These are phyloP conservation scores for Botrytis fragariae DNA, from an alignment of 2,329 filamentous ascomycete genomes.

Conservation along the genomic window DNA sequence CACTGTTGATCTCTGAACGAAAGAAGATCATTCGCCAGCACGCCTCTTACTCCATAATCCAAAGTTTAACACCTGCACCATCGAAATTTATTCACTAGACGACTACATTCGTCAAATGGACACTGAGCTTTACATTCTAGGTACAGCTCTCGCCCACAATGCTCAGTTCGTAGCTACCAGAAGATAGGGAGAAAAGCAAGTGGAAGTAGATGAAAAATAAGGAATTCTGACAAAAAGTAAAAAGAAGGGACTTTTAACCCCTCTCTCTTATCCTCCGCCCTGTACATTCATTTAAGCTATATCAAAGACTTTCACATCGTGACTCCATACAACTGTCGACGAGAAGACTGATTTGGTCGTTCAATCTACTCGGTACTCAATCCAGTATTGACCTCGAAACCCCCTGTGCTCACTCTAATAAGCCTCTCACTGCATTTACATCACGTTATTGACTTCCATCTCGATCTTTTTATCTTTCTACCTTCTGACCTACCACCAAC, in stretches of 20 bases:
- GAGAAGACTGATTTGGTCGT: not conserved
- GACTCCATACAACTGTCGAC: not conserved
- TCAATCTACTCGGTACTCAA: not conserved
- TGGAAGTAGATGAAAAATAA: not conserved
- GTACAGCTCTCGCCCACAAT: not conserved
- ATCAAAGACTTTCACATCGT: not conserved
- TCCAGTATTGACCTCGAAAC: not conserved
- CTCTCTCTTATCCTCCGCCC: not conserved
- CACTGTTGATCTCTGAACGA: not conserved
- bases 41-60: constrained; percentile 2
- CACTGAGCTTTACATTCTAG: not conserved
- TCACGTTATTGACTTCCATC: not conserved
- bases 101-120: constrained; percentile 9
- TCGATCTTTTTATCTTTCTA: not conserved
- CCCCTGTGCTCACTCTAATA: not conserved
- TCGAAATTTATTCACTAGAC: not conserved
- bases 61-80: constrained; percentile 6
- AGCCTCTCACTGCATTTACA: not conserved
- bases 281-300: not conserved
- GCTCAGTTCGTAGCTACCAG: not conserved
- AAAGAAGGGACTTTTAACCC: not conserved
- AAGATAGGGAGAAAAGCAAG: not conserved
- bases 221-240: not conserved
- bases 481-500: not conserved
- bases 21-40: not conserved